phyloP scores from a whole-genome alignment of 371 early-diverging fungal species.

The Dichotomocladium elegans region DNA sequence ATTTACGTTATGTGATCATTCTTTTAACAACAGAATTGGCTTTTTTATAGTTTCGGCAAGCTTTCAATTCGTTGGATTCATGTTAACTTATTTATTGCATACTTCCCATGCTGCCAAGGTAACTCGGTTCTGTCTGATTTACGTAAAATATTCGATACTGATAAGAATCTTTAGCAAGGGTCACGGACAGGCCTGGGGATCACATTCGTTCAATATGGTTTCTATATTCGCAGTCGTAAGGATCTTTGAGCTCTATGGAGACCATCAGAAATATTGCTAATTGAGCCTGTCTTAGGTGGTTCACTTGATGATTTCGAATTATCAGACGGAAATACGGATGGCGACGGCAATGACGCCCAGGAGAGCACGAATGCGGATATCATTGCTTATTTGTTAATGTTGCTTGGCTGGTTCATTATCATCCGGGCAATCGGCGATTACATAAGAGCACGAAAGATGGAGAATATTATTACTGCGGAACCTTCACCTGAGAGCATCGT shows the following conservation, averaged over 20 bases:
- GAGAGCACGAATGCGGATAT: conserved; percentile 28
- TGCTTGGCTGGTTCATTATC: conserved; percentile 58
- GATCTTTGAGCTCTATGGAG: neutral
- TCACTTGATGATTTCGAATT: conserved; percentile 38
- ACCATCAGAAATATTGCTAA: neutral
- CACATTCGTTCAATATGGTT: conserved; percentile 49
- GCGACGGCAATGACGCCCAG: conserved; percentile 14
- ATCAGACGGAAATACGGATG: conserved; percentile 24
- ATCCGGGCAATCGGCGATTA: conserved; percentile 52
- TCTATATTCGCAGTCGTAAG: conserved; percentile 50
- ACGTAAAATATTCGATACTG: no score
- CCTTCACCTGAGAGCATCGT: conserved; percentile 28
- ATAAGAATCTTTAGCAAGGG: conserved; percentile 53
- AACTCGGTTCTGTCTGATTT: no score
- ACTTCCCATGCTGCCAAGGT: conserved; percentile 65
- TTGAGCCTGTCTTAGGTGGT: conserved; percentile 37
- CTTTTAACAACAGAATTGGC: neutral
- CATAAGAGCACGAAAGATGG: conserved; percentile 46
- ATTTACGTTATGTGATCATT: neutral
- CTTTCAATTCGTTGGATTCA: conserved; percentile 71
- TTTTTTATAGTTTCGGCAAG: conserved; percentile 55
- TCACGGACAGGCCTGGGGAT: conserved; percentile 61
- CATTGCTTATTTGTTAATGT: conserved; percentile 47
- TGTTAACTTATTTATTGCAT: conserved; percentile 63
- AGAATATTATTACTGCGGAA: conserved; percentile 39